Evolutionary conservation across 2,329 filamentous ascomycete species (phyloP).

Genomic region (Colletotrichum euphorbiae): DNA sequence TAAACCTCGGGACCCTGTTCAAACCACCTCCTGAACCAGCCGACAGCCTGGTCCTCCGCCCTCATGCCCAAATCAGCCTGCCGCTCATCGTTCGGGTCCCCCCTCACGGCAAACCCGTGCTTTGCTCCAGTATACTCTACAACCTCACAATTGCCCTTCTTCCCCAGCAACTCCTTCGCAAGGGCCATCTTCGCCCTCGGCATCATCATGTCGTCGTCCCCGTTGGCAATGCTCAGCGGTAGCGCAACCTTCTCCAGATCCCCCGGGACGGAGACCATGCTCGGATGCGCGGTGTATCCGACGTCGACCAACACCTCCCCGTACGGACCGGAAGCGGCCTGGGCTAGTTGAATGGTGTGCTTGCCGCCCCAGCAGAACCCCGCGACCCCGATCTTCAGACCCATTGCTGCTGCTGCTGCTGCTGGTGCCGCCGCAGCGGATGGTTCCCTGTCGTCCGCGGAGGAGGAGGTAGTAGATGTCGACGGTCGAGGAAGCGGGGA

Average conservation of each 20-base stretch:
- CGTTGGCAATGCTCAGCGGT: conserved; percentile 61
- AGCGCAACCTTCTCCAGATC: conserved; percentile 59
- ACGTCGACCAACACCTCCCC: conserved; percentile 59
- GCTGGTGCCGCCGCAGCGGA: background rate
- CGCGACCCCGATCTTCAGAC: conserved; percentile 59
- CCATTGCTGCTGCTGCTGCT: background rate
- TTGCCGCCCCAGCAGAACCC: conserved; percentile 75
- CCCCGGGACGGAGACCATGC: conserved; percentile 56
- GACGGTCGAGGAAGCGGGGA: conserved; percentile 10
- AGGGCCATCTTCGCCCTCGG: conserved; percentile 46
- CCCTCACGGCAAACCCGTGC: conserved; percentile 47
- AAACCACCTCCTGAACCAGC: conserved; percentile 45
- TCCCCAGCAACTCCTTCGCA: conserved; percentile 51
- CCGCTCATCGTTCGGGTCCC: conserved; percentile 42
- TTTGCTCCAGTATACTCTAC: conserved; percentile 46
- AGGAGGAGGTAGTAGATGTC: background rate
- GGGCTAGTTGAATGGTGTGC: conserved; percentile 59
- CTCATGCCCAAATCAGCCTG: conserved; percentile 43
- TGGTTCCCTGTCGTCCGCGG: background rate
- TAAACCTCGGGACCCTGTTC: conserved; percentile 6
- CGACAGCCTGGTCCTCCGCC: conserved; percentile 46
- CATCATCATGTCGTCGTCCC: conserved; percentile 57
- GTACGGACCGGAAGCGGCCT: conserved; percentile 38
- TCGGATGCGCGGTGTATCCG: conserved; percentile 66
- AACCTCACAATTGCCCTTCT: conserved; percentile 45